Conservation (phyloP, 2,329 filamentous ascomycete genomes). For the Phaeoacremonium minimum region DNA sequence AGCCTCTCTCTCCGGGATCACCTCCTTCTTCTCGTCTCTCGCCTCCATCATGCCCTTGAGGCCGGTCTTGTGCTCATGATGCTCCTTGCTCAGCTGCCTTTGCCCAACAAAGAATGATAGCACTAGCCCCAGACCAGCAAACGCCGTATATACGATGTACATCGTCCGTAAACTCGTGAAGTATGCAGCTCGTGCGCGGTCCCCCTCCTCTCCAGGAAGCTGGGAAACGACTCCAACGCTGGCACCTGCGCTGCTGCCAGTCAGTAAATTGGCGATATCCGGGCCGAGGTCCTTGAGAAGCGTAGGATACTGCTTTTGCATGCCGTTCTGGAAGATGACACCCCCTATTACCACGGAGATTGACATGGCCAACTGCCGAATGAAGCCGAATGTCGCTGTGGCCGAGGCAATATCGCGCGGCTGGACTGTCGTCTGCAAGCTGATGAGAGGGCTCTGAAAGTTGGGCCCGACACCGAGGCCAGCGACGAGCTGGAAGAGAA, state of each 20-base stretch:
- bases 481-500: conserved; percentile 53
- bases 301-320: conserved; percentile 26
- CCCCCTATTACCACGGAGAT: conserved; percentile 56
- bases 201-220: conserved; percentile 40
- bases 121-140: conserved; percentile 41
- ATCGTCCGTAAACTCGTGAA: conserved; percentile 47
- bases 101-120: conserved; percentile 43
- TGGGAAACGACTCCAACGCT: conserved; percentile 53
- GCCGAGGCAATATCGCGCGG: conserved; percentile 58
- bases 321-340: conserved; percentile 32
- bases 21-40: conserved; percentile 14
- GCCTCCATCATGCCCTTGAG: conserved; percentile 33
- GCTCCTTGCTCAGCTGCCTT: conserved; percentile 47
- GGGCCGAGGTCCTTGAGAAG: conserved; percentile 22
- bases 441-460: conserved; percentile 59
- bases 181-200: conserved; percentile 39
- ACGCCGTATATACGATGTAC: conserved; percentile 52
- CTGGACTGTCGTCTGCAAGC: conserved; percentile 58
- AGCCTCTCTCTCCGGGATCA: neutral
- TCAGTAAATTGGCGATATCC: conserved; percentile 44
- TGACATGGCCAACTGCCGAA: conserved; percentile 52
- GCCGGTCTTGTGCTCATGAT: conserved; percentile 56
- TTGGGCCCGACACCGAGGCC: conserved; percentile 60
- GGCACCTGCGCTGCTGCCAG: conserved; percentile 56
- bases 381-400: conserved; percentile 57